These are phyloP conservation scores for Seminavis robusta DNA, from an alignment of 108 stramenopile genomes.

Conservation along the genomic window DNA sequence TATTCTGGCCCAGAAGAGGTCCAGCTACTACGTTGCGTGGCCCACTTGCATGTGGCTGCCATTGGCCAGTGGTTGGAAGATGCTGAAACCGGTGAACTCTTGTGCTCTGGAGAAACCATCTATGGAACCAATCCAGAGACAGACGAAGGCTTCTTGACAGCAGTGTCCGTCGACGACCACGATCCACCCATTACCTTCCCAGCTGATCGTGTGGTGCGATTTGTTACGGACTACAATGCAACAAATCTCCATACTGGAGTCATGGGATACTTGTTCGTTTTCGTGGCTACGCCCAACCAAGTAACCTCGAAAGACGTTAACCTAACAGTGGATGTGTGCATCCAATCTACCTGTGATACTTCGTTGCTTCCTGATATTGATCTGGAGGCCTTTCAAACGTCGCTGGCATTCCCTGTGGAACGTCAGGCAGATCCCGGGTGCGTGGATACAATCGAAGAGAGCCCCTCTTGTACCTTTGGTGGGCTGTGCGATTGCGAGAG, in stretches of 20 bases:
- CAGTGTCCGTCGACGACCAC: conserved; percentile 2
- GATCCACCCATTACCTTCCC: conserved; percentile 8
- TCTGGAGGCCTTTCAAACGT: too few relatives aligned
- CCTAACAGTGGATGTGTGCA: conserved; percentile 9
- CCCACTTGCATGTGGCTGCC: conserved; percentile 14
- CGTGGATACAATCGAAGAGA: background rate
- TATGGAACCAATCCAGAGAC: conserved; percentile 11
- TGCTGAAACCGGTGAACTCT: conserved; percentile 8
- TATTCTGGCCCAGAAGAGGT: conserved; percentile 1
- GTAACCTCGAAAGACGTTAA: background rate
- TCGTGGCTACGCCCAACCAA: conserved; percentile 4
- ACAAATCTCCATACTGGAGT: conserved; percentile 17
- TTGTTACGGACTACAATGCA: conserved; percentile 19
- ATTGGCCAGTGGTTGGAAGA: conserved; percentile 16
- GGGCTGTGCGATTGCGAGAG: conserved; percentile 5
- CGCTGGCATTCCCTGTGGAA: too few relatives aligned
- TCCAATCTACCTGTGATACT: conserved; percentile 3
- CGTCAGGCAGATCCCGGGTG: background rate
- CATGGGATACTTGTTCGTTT: conserved; percentile 13
- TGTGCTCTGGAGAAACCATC: conserved; percentile 3
- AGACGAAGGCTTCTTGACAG: conserved; percentile 10
- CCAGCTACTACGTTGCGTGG: conserved; percentile 11
- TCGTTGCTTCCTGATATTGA: background rate
- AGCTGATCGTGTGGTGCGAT: conserved; percentile 8
- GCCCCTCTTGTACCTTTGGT: conserved; percentile 13